These are phyloP conservation scores for Colletotrichum sp. DNA, from an alignment of 2,329 filamentous ascomycete species.

Conservation along the genomic window DNA sequence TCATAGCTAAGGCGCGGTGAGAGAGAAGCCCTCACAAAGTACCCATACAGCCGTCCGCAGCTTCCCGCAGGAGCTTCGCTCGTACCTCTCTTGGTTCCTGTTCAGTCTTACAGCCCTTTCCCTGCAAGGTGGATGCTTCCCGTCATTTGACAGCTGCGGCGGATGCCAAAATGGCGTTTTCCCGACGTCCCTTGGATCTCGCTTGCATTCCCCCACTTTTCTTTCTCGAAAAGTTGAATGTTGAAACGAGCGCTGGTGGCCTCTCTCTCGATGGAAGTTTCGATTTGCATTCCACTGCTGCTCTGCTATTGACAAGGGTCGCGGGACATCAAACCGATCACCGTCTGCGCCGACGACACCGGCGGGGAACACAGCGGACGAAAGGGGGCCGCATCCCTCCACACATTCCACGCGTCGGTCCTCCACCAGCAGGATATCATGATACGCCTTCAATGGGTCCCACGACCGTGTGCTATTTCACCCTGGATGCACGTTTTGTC, in stretches of 20 bases:
- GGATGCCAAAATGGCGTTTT: slow-evolving; percentile 20
- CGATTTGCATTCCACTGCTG: not conserved
- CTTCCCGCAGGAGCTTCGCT: not conserved
- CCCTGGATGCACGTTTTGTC: not conserved
- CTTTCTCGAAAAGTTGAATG: slow-evolving; percentile 9
- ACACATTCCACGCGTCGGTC: not conserved
- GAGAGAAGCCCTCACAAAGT: not conserved
- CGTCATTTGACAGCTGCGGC: slow-evolving; percentile 21
- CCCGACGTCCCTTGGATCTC: slow-evolving; percentile 3
- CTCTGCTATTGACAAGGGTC: not conserved
- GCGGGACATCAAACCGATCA: slow-evolving; percentile 4
- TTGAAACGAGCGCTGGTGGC: slow-evolving; percentile 14
- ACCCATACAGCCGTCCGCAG: not conserved
- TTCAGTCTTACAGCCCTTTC: not conserved
- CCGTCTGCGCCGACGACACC: not conserved
- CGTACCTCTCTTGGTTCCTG: not conserved
- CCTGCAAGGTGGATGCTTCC: slow-evolving; percentile 16
- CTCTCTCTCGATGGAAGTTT: slow-evolving; percentile 7
- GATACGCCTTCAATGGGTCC: not conserved
- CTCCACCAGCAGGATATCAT: not conserved
- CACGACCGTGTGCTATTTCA: not conserved
- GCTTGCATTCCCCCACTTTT: slow-evolving; percentile 8
- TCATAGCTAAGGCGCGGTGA: not conserved
- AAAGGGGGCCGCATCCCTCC: not conserved
- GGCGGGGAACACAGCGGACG: not conserved